A percentile compares a stretch with the other conserved stretches of the same genome.
phyloP scores from a whole-genome alignment of 2,329 filamentous ascomycete genomes.

The Fusarium pilosicola region DNA sequence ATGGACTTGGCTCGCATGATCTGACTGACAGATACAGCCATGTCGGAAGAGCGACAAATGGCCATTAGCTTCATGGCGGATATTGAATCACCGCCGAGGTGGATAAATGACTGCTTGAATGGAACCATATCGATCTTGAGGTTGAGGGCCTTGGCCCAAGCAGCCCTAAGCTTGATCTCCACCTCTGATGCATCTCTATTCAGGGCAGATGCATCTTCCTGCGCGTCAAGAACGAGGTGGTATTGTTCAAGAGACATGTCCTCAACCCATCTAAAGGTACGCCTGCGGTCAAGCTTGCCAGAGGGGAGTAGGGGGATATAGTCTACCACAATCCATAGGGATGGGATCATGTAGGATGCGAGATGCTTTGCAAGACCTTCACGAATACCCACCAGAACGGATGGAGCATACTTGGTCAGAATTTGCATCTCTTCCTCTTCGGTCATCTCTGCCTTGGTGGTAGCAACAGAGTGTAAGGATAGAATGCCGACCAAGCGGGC shows the following conservation, averaged over 20 bases:
- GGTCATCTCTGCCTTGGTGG: not conserved
- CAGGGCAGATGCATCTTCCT: conserved; percentile 13
- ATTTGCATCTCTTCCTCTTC: conserved; percentile 3
- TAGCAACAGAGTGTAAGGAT: not conserved
- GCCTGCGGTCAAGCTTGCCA: conserved; percentile 28
- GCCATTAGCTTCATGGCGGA: conserved; percentile 39
- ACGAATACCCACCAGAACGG: conserved; percentile 5
- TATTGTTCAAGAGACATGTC: conserved; percentile 11
- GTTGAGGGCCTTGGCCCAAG: conserved; percentile 24
- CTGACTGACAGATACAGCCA: conserved; percentile 27
- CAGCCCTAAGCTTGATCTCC: conserved; percentile 17
- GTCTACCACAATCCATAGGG: conserved; percentile 18
- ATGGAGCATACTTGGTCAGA: not conserved
- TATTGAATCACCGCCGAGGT: conserved; percentile 35
- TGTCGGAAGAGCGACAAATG: conserved; percentile 21
- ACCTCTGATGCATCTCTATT: conserved; percentile 9
- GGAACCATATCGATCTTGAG: conserved; percentile 7
- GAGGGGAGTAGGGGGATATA: conserved; percentile 25
- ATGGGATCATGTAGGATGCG: conserved; percentile 34
- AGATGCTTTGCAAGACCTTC: conserved; percentile 9
- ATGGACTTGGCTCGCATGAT: conserved; percentile 39
- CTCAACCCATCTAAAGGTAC: conserved; percentile 3
- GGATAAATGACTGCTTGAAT: conserved; percentile 31
- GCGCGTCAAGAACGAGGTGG: conserved; percentile 1
- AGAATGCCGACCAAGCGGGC: conserved; percentile 19